Base-by-base conservation (phyloP, 805 yeast species). In the Isabelozyma rhagii region DNA sequence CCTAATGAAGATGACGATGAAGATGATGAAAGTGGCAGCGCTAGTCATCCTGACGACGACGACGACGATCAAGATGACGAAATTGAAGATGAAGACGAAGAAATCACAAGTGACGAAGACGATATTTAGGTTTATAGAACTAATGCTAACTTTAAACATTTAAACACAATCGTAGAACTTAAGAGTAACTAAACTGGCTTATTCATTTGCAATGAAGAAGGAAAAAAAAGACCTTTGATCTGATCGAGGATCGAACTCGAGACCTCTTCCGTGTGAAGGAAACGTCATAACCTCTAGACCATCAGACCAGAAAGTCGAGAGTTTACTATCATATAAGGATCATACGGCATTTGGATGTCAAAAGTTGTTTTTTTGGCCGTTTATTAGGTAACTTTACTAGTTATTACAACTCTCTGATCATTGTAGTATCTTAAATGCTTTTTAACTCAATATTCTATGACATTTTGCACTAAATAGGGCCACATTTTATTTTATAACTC, bases 1-100 rank as follows among this genome's bases (percentile, higher is more conserved):
- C 78, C 78, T 6, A 65, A 63, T 43, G 78, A 78, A 38, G 91
- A 83, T 41, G 88, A 84, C 34, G 85, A 85, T 40, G 87, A 80
- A 8, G 86, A 82, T 25, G 76, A 69, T 8, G 67, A 61, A 41
- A 57, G 61, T 40, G 67, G 62, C 15, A 61, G 68, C 43, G 65
- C 61, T 15, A 63, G 70, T 48, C 68, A 59, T 45, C 53, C 51
- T 4, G 66, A 59, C 9, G 68, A 65, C 10, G 68, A 65, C 10
- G 68, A 59, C 14, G 64, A 56, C 10, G 61, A 59, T 7, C 64
- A 57, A 0, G 62, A 60, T 14, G 63, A 57, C 44, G 55, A 53
- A n/a, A 60, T 54, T 5, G 64, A 57, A 13, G 59, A 52, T 28
- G 55, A 56, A 29, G 64, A 59, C 27, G 62, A 57, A 41, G 58